Conservation (phyloP, 495 filamentous ascomycete genomes). For the Choiromyces venosus region DNA sequence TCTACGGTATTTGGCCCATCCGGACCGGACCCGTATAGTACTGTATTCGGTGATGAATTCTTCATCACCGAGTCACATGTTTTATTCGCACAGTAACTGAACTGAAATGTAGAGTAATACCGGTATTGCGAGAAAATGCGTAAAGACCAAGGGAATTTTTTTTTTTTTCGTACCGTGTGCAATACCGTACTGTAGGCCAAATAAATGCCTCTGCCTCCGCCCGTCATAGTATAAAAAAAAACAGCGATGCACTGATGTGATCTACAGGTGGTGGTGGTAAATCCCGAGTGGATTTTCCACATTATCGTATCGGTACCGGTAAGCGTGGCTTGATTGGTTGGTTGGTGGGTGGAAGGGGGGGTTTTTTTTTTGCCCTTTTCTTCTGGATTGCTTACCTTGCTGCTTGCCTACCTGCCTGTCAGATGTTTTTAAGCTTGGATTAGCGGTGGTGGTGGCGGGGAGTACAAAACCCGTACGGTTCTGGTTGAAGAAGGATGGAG, state of each 20-base stretch:
- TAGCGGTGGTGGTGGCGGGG: not conserved
- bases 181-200: too few species aligned
- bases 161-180: not conserved
- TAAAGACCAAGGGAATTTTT: not conserved
- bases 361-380: conserved; percentile 1
- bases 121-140: not conserved
- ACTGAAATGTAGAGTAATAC: not conserved
- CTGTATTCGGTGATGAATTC: too few species aligned
- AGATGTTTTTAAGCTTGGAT: not conserved
- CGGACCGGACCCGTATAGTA: too few species aligned
- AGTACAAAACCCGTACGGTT: not conserved
- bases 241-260: not conserved
- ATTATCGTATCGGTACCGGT: not conserved
- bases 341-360: not conserved
- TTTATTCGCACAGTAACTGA: too few species aligned
- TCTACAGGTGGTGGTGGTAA: not conserved
- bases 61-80: too few species aligned
- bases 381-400: not conserved
- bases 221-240: not conserved
- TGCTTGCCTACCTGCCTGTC: not conserved
- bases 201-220: too few species aligned
- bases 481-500: not conserved
- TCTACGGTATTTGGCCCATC: too few species aligned
- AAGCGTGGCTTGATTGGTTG: conserved; percentile 1
- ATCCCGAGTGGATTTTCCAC: conserved; percentile 1